phyloP scores from a whole-genome alignment of 257 asterid species.

The Verbascum thapsus region DNA sequence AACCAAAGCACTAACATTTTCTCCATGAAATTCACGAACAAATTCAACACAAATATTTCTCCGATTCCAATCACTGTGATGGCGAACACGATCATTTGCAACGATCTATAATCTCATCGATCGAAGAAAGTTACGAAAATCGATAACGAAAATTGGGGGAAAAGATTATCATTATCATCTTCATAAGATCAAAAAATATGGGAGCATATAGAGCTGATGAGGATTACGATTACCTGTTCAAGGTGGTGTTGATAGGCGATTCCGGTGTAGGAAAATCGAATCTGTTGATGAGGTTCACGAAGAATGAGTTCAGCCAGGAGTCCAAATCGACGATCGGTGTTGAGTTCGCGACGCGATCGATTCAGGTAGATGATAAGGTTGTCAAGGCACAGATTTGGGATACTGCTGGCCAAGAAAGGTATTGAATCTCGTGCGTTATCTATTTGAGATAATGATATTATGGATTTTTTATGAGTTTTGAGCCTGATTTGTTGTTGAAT shows the following conservation, averaged over 20 bases:
- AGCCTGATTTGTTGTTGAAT: background rate
- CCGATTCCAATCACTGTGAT: constrained; percentile 5
- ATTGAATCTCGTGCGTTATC: background rate
- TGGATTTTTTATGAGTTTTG: constrained; percentile 3
- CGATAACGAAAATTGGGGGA: background rate
- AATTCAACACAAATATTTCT: background rate
- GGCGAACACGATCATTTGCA: background rate
- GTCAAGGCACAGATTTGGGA: constrained; percentile 94
- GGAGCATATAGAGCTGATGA: constrained; percentile 79
- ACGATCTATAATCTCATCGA: background rate
- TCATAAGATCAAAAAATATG: constrained; percentile 33
- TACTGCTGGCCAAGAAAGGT: constrained; percentile 91
- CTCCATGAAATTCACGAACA: background rate
- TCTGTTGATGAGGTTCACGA: constrained; percentile 71
- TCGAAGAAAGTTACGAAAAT: background rate
- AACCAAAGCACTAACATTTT: constrained; percentile 6
- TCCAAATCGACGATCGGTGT: constrained; percentile 84
- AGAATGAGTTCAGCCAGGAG: constrained; percentile 78
- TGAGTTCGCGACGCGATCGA: constrained; percentile 81
- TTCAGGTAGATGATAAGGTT: constrained; percentile 70
- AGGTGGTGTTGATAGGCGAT: constrained; percentile 81
- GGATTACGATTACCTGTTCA: constrained; percentile 82
- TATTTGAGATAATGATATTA: background rate
- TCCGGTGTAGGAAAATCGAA: constrained; percentile 89
- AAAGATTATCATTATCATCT: too few relatives aligned